Evolutionary conservation across 2,329 filamentous ascomycete genomes (phyloP).

Genomic region (Penicillium sp.): DNA sequence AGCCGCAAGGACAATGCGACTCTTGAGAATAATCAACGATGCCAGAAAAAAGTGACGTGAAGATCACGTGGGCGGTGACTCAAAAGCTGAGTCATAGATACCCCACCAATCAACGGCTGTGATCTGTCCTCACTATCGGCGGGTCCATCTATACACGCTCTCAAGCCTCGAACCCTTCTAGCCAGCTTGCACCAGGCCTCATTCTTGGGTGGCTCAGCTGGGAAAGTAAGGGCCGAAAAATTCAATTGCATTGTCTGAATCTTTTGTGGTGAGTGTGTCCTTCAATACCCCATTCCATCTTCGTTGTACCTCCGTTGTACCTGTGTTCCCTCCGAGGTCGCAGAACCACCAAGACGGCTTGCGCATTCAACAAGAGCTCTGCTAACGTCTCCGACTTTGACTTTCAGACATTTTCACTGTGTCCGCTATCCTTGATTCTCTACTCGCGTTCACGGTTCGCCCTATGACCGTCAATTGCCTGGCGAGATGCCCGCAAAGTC

Average conservation of each 20-base stretch:
- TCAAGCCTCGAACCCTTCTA: constrained; percentile 5
- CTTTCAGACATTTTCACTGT: constrained; percentile 7
- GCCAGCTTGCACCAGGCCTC: constrained; percentile 18
- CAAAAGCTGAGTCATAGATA: constrained; percentile 11
- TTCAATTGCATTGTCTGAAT: constrained; percentile 15
- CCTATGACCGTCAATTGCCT: constrained; percentile 31
- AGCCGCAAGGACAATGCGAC: constrained; percentile 4
- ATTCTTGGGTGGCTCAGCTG: constrained; percentile 2
- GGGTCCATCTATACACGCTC: constrained; percentile 7
- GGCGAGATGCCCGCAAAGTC: constrained; percentile 78
- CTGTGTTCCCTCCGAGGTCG: not conserved
- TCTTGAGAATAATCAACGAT: constrained; percentile 9
- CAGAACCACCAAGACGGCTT: constrained; percentile 2
- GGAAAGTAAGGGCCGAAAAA: constrained; percentile 1
- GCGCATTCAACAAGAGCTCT: constrained; percentile 13
- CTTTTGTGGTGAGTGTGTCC: constrained; percentile 6
- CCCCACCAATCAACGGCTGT: constrained; percentile 30
- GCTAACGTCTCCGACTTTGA: constrained; percentile 17
- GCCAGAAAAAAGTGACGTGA: constrained; percentile 36
- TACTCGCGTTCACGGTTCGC: constrained; percentile 5
- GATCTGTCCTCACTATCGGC: constrained; percentile 30
- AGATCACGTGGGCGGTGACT: constrained; percentile 22
- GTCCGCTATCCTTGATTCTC: constrained; percentile 3
- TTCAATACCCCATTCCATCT: not conserved
- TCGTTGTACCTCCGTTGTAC: not conserved